Base-by-base conservation (phyloP, 2,329 filamentous ascomycete species). In the Phyllosticta capitalensis region DNA sequence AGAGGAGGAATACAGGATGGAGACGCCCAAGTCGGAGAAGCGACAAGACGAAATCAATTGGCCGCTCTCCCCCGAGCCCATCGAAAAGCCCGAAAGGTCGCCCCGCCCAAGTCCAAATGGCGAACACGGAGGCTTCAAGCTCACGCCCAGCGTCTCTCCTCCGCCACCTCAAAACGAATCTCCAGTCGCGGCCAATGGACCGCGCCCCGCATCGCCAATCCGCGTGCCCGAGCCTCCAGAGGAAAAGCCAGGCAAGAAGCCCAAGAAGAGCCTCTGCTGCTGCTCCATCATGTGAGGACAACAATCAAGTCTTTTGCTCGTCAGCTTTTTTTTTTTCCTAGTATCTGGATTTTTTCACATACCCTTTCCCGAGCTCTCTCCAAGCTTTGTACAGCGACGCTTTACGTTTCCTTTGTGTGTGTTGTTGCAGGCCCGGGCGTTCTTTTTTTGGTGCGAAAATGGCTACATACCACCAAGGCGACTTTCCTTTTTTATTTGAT, bases 271-370 rank as follows among this genome's bases (percentile, higher is more conserved):
- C 10, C 87, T 86, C 65, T 84, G 83, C 61, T 88, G 87, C 72
- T 91, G 88, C 72, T 77, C 89, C 62, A 81, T 92, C 65, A 90
- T 90, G 88, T 90, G 78, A 55, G 28, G 10, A 5, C 59, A 38
- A 26, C 14, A 10, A 17, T 21, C 49, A 45, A 48, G 55, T n/a
- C 22, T 20, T 58, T 52, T 61, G 50, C 51, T 58, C 48, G 24
- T 53, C 20, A 52, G 54, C 28, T 17, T 19, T 61, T 61, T n/a
- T 33, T 19, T 30, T 24, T 21, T 10, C 28, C 22, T 28, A 7
- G 19, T 14, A 48, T 51, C 48, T 56, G 28, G 52, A 17, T 66
- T 52, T 57, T 57, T 22, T 30, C 56, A 50, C 54, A 60, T 60
- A 59, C 58, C 58, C 58, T 51, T 57, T 59, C 53, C n/a, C 28